A percentile compares a stretch with the other conserved stretches of the same genome.
These are phyloP conservation scores for Mortierella sp. DNA, from an alignment of 371 early-diverging fungal genomes.

Conservation along the genomic window DNA sequence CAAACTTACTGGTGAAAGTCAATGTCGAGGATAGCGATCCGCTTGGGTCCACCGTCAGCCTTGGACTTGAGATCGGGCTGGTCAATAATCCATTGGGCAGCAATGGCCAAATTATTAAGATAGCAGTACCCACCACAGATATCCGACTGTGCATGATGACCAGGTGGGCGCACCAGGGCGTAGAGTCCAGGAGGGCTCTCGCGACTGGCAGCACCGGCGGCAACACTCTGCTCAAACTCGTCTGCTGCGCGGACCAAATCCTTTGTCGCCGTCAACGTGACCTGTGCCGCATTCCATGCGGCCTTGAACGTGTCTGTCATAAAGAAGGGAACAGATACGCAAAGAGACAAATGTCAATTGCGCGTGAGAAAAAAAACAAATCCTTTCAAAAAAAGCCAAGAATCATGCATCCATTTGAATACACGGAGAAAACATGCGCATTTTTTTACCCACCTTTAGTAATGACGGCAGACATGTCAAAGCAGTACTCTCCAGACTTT, in stretches of 20 bases:
- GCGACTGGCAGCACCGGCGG: slow-evolving; percentile 15
- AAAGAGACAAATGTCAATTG: not conserved
- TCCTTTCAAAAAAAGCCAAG: not conserved
- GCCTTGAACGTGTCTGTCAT: slow-evolving; percentile 72
- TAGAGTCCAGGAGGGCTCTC: slow-evolving; percentile 60
- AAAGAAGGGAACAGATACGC: not conserved
- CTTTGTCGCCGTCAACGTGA: slow-evolving; percentile 73
- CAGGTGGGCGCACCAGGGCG: slow-evolving; percentile 79
- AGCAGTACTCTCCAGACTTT: slow-evolving; percentile 64
- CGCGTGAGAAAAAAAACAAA: not conserved
- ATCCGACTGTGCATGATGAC: slow-evolving; percentile 71
- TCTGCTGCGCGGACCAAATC: slow-evolving; percentile 55
- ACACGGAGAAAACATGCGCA: not conserved
- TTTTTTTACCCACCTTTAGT: slow-evolving; percentile 59
- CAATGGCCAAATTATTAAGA: slow-evolving; percentile 73
- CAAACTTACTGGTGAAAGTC: slow-evolving; percentile 80
- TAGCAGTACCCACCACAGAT: slow-evolving; percentile 72
- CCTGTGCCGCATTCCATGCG: slow-evolving; percentile 75
- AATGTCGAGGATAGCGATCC: slow-evolving; percentile 67
- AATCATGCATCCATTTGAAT: not conserved
- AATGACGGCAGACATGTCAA: slow-evolving; percentile 72
- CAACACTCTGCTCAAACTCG: slow-evolving; percentile 23
- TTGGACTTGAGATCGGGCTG: slow-evolving; percentile 32
- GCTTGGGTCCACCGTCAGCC: slow-evolving; percentile 51
- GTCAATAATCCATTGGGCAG: slow-evolving; percentile 68